These are phyloP conservation scores for Zoysia matrella DNA, from an alignment of 202 grass and related monocot species.

Conservation along the genomic window DNA sequence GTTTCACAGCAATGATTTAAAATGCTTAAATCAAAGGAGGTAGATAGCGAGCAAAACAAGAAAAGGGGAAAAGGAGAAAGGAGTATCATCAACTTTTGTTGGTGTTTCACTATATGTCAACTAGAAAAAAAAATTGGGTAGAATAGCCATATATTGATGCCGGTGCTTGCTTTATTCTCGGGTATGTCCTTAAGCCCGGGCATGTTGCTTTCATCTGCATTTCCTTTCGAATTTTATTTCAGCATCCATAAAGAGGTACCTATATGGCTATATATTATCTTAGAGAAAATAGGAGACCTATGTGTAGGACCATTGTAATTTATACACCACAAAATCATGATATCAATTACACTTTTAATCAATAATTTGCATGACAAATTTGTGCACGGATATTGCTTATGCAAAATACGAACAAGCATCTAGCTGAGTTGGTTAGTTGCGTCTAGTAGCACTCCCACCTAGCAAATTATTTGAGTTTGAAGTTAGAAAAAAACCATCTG, in stretches of 20 bases:
- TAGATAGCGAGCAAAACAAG: constrained; percentile 9
- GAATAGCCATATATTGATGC: constrained; percentile 10
- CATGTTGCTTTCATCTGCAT: constrained; percentile 56
- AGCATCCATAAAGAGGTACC: constrained; percentile 42
- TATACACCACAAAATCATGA: constrained; percentile 5
- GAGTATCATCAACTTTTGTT: constrained; percentile 32
- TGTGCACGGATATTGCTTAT: background rate
- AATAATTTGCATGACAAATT: background rate
- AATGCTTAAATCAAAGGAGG: constrained; percentile 39
- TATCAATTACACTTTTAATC: background rate
- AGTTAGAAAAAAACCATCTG: too few species aligned
- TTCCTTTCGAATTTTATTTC: constrained; percentile 48
- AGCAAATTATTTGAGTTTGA: too few species aligned
- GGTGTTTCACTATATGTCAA: constrained; percentile 35
- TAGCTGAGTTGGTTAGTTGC: too few species aligned
- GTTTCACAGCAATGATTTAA: constrained; percentile 41
- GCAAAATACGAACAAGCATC: too few species aligned
- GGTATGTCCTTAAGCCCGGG: constrained; percentile 39
- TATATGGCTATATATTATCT: constrained; percentile 20
- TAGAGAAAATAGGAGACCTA: background rate
- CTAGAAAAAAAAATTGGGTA: constrained; percentile 25
- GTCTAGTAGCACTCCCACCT: too few species aligned
- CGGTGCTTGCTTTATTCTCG: constrained; percentile 61
- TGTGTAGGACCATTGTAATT: background rate
- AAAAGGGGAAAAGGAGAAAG: background rate